Evolutionary conservation across 1,284 basidiomycete species (phyloP), one percentile per base, ranked within the genome.

Genomic region (Sanghuangporus baumii): DNA sequence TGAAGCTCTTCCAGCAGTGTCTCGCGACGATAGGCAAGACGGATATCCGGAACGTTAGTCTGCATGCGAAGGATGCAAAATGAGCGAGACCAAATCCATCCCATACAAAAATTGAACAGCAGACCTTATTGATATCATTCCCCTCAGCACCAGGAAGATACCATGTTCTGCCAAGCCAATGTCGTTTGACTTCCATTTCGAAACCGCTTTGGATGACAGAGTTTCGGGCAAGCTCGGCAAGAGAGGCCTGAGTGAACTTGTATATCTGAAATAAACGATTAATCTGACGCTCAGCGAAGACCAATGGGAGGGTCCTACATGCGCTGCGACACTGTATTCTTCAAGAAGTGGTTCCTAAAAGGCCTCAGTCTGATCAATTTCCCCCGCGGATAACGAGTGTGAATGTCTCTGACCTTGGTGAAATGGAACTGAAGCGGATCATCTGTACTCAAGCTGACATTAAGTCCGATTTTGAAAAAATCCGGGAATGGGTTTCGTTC

Each of bases 181-280:
- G 97, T 14, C 94, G 87, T 78, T 99, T 99, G 71, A 98, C 77
- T 74, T 97, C 92, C 94, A 98, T 98, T 76, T 99, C 97, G 75
- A 98, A 99, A 1, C 97, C 97, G 67, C 92, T 95, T 74, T 99
- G 97, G 59, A 94, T 80, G 40, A 98, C 96, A 1, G 93, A 96
- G 77, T 98, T 99, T 54, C 96, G 86, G 18, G 97, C 96, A 31
- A 99, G 83, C 76, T 99, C 96, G 54, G 88, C 88, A 4, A 92
- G 78, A 1, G 89, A 90, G 67, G 86, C 88, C 71, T 92, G 90
- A 0, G 93, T 92, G 56, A 97, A 77, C 75, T 96, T 96, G 75
- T 96, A 94, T 63, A 96, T 96, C 88, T 94, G 52, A 55, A n/a
- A 37, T 36, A 18, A 31, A 1, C 18, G 20, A 20, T 46, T n/a